Base-by-base conservation (phyloP, 2,329 filamentous ascomycete species). In the Venturiaceae sp. region DNA sequence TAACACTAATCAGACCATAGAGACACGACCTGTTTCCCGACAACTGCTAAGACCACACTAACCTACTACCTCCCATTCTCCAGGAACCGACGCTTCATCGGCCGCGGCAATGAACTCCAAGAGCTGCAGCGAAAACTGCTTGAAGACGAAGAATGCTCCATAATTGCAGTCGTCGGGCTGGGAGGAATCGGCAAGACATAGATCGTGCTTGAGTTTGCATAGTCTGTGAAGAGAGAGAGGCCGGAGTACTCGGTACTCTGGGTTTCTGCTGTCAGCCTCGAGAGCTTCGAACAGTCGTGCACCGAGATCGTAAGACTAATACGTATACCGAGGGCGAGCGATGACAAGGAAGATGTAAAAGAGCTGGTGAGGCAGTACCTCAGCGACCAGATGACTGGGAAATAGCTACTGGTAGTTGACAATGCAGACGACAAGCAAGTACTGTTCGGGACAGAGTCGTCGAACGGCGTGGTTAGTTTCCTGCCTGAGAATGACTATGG, bases 131-230 rank as follows among this genome's bases (percentile, higher is more conserved):
- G 6, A 28, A 58, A 13, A 8, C 26, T 60, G 6, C 26, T 30
- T 11, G 21, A 26, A 5, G 23, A 6, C 28, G 23, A 19, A 41
- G 9, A 26, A 30, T 11, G 11, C 13, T 9, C 21, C 57, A 53
- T 11, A n/a, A 58, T 67, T n/a, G 68, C 71, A 2, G 44, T 75
- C 3, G 58, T 63, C 37, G 65, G 69, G 16, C 67, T 69, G 5
- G 66, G 68, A 28, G 66, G 68, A 11, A 62, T 62, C 0, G 68
- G 68, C 52, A 71, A 71, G 62, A 70, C 69, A 37, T 64, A 69
- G 55, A 47, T 70, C 3, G 68, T 63, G 28, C 61, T 71, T 34
- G 60, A 66, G 46, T 69, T 70, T 58, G 65, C 64, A 11, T 69
- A 69, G 54, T 58, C 0, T 8, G 62, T 67, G 0, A 63, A 63